Evolutionary conservation across 495 filamentous ascomycete genomes (phyloP).

Genomic region (Paragyromitra xinjiangensis): DNA sequence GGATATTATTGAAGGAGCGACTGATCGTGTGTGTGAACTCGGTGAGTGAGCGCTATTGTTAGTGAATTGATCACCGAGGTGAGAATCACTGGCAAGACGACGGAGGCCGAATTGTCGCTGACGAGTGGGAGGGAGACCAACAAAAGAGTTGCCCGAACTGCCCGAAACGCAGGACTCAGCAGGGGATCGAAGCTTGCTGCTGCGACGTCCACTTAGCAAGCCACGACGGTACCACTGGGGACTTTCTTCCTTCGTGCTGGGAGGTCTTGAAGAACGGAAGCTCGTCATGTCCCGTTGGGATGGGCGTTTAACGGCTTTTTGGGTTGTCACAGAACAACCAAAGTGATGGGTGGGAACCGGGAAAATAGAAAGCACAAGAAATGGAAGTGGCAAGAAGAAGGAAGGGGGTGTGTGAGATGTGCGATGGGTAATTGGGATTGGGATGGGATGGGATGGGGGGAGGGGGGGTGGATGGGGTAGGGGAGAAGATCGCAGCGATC

Average conservation of each 20-base stretch:
- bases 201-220: constrained; percentile 54
- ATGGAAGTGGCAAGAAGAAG: constrained; percentile 47
- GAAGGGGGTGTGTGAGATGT: constrained; percentile 52
- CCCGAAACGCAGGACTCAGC: constrained; percentile 57
- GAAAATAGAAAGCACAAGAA: constrained; percentile 50
- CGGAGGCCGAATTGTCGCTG: constrained; percentile 55
- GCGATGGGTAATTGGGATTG: constrained; percentile 48
- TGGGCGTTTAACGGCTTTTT: constrained; percentile 54
- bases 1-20: constrained; percentile 51
- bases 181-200: constrained; percentile 57
- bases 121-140: constrained; percentile 55
- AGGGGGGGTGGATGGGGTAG: constrained; percentile 28
- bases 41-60: constrained; percentile 34
- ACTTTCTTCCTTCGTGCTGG: constrained; percentile 55
- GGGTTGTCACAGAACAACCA: constrained; percentile 52
- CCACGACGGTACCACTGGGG: constrained; percentile 57
- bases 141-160: constrained; percentile 51
- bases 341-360: constrained; percentile 44
- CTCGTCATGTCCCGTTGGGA: constrained; percentile 56
- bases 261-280: constrained; percentile 56
- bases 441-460: constrained; percentile 39
- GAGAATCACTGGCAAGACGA: constrained; percentile 56
- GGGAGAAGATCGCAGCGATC: constrained; percentile 55
- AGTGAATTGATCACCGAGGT: constrained; percentile 55
- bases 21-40: constrained; percentile 35